A percentile compares a stretch with the other conserved stretches of the same genome.
These are phyloP conservation scores for Talaromyces sp. DNA, from an alignment of 2,329 filamentous ascomycete species.

Conservation along the genomic window DNA sequence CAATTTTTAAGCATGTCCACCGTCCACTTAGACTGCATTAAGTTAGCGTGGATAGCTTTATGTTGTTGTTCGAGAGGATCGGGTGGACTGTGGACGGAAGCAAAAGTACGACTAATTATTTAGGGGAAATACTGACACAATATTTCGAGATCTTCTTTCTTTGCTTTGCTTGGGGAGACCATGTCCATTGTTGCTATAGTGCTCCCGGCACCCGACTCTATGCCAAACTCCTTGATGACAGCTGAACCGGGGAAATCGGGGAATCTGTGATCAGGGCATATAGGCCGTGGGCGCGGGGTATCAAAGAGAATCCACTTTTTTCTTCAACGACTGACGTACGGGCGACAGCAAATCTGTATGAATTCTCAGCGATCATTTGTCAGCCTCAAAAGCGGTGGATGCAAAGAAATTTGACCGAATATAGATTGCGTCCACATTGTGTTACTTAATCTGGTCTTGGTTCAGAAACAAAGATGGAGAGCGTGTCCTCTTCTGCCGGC, in stretches of 20 bases:
- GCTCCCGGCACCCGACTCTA: background rate
- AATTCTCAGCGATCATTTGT: background rate
- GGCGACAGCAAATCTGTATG: background rate
- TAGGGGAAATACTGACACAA: background rate
- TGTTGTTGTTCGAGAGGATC: too few relatives aligned
- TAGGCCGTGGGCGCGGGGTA: background rate
- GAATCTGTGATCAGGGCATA: background rate
- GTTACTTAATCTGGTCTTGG: background rate
- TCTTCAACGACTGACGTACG: background rate
- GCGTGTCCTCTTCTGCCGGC: background rate
- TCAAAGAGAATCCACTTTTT: background rate
- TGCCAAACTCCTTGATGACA: background rate
- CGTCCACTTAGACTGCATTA: background rate
- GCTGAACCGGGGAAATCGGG: background rate
- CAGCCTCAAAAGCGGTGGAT: background rate
- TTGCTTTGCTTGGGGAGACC: background rate
- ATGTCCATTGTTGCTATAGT: background rate
- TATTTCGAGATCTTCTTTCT: background rate
- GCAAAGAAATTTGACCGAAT: background rate
- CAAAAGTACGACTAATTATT: background rate
- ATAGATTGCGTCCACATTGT: background rate
- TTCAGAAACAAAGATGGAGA: background rate
- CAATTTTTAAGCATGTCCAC: background rate
- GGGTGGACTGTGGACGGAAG: background rate
- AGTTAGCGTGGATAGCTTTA: too few relatives aligned